Evolutionary conservation across 306 rosid species (phyloP).

Genomic region (Styphnolobium japonicum): DNA sequence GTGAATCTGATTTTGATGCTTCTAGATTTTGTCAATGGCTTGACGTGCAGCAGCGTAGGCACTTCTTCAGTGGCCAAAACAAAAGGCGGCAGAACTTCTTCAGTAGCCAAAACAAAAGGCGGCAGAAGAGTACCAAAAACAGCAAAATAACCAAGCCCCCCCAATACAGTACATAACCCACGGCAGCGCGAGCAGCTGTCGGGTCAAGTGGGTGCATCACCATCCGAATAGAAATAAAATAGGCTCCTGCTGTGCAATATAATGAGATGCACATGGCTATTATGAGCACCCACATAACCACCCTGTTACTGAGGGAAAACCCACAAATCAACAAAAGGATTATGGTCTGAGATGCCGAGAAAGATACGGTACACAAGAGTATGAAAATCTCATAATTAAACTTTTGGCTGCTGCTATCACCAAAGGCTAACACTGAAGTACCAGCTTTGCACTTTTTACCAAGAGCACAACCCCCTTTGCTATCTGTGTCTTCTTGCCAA

Average conservation of each 20-base stretch:
- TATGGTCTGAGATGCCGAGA: slow-evolving; percentile 19
- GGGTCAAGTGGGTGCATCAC: not conserved
- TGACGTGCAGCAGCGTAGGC: not conserved
- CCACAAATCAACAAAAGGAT: slow-evolving; percentile 18
- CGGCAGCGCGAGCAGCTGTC: fast-evolving
- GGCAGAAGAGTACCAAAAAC: not conserved
- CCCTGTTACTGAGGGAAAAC: not conserved
- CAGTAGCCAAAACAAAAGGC: not conserved
- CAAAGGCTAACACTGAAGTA: slow-evolving; percentile 25
- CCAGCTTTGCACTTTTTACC: not conserved
- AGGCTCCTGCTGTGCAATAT: not conserved
- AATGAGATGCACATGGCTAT: slow-evolving; percentile 7
- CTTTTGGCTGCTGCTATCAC: not conserved
- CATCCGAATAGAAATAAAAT: not conserved
- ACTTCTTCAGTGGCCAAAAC: not conserved
- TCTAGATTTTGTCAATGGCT: not conserved
- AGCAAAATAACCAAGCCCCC: not conserved
- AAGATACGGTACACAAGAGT: slow-evolving; percentile 22
- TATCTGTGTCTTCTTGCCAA: slow-evolving; percentile 1
- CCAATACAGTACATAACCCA: not conserved
- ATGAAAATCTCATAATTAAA: not conserved
- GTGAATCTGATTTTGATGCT: no score
- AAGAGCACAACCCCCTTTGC: not conserved
- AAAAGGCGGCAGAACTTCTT: not conserved
- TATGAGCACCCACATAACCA: slow-evolving; percentile 1